Base-by-base conservation (phyloP, 1,284 basidiomycete species). In the Fistulinella cinereoalba region DNA sequence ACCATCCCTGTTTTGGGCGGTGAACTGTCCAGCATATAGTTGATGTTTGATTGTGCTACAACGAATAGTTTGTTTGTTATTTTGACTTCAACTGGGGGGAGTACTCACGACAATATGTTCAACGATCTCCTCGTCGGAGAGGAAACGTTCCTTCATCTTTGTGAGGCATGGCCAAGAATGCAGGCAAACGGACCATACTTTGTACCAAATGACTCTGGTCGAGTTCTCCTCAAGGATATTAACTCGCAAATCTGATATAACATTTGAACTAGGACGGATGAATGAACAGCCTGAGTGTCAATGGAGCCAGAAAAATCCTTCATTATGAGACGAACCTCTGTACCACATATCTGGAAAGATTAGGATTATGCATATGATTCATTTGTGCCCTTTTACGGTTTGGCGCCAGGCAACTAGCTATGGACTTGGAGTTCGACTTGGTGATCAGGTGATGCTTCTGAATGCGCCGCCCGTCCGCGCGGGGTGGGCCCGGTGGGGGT, bases 1-100 rank as follows among this genome's bases (percentile, higher is more conserved):
- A 89, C 87, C 87, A 90, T 21, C 87, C 87, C 28, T 83, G 77
- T 52, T 80, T 77, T 3, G 87, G 87, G 8, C 81, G 77, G 58
- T 88, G 87, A 22, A 88, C 79, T 18, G 77, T 79, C 87, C 87
- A 90, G 46, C 77, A 74, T 6, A 87, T 64, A 0, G 74, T 76
- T 18, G 76, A 79, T 4, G 77, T 82, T 24, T 78, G 73, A 39
- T 83, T 84, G 51, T 88, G 80, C 84, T 87, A 48, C 15, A 39
- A 27, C 16, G 15, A 39, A 22, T 12, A 7, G 31, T 48, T 52
- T 27, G 43, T 18, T 25, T 24, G 11, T 16, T 19, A 10, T 9
- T 7, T 16, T 34, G 40, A 37, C 12, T 19, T 40, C 33, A 23
- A 41, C n/a, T 29, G 11, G 15, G 13, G 7, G 21, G 28, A 22